phyloP scores from a whole-genome alignment of 1,284 basidiomycete species.

The Tilletia indica region DNA sequence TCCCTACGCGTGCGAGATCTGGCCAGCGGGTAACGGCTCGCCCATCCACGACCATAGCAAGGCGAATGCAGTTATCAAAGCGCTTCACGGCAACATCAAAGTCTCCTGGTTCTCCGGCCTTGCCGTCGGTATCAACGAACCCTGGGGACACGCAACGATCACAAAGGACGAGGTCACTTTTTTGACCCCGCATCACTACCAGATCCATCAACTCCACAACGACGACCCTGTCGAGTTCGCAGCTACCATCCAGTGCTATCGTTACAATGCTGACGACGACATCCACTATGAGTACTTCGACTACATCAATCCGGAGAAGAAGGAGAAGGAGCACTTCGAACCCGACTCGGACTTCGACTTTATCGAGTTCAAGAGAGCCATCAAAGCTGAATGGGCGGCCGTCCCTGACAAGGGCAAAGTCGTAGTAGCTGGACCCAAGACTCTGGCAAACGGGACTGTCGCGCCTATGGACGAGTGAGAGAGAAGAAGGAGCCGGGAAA shows the following conservation, averaged over 20 bases:
- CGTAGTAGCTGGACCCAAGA: too few relatives aligned
- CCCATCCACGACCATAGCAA: constrained; percentile 11
- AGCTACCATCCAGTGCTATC: constrained; percentile 16
- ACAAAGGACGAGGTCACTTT: not conserved
- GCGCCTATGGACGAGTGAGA: too few relatives aligned
- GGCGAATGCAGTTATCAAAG: not conserved
- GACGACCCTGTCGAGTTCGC: not conserved
- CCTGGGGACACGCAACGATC: not conserved
- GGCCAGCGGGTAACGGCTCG: not conserved
- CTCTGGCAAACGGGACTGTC: too few relatives aligned
- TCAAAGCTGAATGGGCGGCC: constrained; percentile 7
- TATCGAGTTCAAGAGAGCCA: constrained; percentile 22
- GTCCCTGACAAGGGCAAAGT: too few relatives aligned
- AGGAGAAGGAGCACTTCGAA: constrained; percentile 23
- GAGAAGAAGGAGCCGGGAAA: too few relatives aligned
- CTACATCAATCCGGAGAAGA: constrained; percentile 9
- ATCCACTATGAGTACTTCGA: constrained; percentile 23
- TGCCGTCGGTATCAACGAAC: not conserved
- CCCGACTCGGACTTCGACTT: constrained; percentile 22
- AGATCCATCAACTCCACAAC: constrained; percentile 6
- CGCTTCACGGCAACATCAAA: not conserved
- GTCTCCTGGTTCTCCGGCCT: constrained; percentile 2
- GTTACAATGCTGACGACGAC: constrained; percentile 20
- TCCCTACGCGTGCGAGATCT: not conserved
- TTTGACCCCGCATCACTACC: not conserved